These are phyloP conservation scores for Glarea lozoyensis DNA, from an alignment of 495 filamentous ascomycete species.

Conservation along the genomic window DNA sequence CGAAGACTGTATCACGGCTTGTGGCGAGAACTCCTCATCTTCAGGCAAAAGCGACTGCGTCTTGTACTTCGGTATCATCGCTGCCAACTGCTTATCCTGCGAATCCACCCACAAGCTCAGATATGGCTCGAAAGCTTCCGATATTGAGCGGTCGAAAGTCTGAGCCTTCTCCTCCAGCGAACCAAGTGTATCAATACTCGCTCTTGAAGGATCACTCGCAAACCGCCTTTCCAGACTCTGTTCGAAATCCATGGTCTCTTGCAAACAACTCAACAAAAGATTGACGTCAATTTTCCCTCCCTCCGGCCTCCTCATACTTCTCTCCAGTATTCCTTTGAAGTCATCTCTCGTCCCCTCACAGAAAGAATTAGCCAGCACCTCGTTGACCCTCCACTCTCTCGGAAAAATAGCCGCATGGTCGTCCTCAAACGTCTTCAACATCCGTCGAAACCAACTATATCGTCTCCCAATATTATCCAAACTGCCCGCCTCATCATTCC, in stretches of 20 bases:
- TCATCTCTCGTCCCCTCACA: slow-evolving; percentile 94
- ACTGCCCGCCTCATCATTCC: slow-evolving; percentile 93
- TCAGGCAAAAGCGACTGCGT: slow-evolving; percentile 67
- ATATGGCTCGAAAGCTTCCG: slow-evolving; percentile 95
- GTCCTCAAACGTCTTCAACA: slow-evolving; percentile 91
- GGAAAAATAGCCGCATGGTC: slow-evolving; percentile 90
- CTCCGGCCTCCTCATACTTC: slow-evolving; percentile 68
- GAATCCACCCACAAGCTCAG: slow-evolving; percentile 94
- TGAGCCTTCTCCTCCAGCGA: slow-evolving; percentile 69
- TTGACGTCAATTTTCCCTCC: slow-evolving; percentile 87
- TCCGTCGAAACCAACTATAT: slow-evolving; percentile 94
- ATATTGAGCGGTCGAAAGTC: slow-evolving; percentile 85
- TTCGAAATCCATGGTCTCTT: slow-evolving; percentile 97
- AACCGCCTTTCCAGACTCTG: slow-evolving; percentile 84
- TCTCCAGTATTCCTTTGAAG: slow-evolving; percentile 85
- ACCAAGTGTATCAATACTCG: slow-evolving; percentile 86
- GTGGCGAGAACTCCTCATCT: slow-evolving; percentile 87
- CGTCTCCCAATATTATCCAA: slow-evolving; percentile 93
- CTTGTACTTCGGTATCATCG: slow-evolving; percentile 83
- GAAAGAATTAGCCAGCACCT: slow-evolving; percentile 83
- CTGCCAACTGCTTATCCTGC: slow-evolving; percentile 82
- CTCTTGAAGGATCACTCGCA: slow-evolving; percentile 52
- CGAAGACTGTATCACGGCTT: slow-evolving; percentile 85
- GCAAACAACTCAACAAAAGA: slow-evolving; percentile 79
- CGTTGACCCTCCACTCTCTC: slow-evolving; percentile 77